These are phyloP conservation scores for Pyrenopolyporus hunteri DNA, from an alignment of 495 filamentous ascomycete species.

Conservation along the genomic window DNA sequence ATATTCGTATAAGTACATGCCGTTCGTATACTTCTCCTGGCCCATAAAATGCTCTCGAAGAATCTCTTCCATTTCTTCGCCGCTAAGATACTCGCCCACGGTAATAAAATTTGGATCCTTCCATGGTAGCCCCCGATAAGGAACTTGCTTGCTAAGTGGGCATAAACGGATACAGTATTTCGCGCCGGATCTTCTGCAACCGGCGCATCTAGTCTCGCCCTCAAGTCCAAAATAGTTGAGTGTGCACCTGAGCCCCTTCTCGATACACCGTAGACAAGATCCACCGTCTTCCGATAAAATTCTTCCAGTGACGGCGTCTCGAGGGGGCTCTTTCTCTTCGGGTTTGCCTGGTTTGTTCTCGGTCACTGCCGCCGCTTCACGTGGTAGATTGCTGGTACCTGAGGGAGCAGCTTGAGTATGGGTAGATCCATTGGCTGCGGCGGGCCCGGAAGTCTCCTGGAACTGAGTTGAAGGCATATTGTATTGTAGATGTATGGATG, in stretches of 20 bases:
- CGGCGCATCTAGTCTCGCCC: conserved; percentile 20
- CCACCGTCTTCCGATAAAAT: conserved; percentile 17
- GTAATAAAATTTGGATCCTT: conserved; percentile 35
- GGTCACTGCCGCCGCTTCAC: too few relatives aligned
- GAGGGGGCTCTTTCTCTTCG: background rate
- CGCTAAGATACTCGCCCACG: background rate
- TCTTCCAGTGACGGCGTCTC: conserved; percentile 22
- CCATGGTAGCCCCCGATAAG: conserved; percentile 36
- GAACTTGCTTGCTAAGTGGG: background rate
- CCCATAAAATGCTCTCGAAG: conserved; percentile 22
- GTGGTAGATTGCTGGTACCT: too few relatives aligned
- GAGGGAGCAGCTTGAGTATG: too few relatives aligned
- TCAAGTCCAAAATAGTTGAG: conserved; percentile 28
- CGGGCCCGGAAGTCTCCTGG: too few relatives aligned
- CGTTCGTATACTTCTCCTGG: conserved; percentile 3
- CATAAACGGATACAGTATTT: conserved; percentile 26
- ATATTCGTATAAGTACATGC: conserved; percentile 1
- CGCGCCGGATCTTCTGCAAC: conserved; percentile 17
- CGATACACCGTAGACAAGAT: conserved; percentile 29
- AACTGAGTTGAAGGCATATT: too few relatives aligned
- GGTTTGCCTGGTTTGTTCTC: background rate
- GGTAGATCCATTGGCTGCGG: too few relatives aligned
- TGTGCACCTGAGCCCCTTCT: conserved; percentile 39
- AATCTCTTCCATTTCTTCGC: conserved; percentile 12
- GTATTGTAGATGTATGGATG: too few relatives aligned